Evolutionary conservation across 306 rosid genomes (phyloP), one percentile per base, ranked within the genome.

Genomic region (Malus sieversii): DNA sequence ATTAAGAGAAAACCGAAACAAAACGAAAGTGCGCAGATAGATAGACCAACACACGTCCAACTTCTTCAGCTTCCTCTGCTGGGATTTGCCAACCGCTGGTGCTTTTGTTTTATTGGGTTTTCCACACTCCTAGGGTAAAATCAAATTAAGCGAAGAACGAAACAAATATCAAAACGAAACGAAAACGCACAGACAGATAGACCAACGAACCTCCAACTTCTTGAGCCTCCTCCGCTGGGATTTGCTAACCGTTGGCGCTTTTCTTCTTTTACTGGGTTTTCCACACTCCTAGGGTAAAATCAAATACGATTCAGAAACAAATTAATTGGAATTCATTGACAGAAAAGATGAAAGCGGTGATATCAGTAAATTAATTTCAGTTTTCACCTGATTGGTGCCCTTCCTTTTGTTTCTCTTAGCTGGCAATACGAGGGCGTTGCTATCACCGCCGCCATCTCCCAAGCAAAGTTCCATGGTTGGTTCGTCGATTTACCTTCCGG

Each of bases 211-310:
- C 98, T 90, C 93, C 73, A 87, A 81, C 71, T 88, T 91, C 86
- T 82, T 87, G 73, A 89, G 62, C 87, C 85, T 91, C 85, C 22
- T 90, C 78, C 85, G 82, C 84, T 91, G 97, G 45, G 98, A 80
- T 65, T 87, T 90, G 85, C 88, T 88, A 87, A 90, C 65, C 79
- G 82, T 86, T 1, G 85, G 86, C 76, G 82, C 62, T 76, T 85
- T 48, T 48, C 53, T 83, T 62, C 80, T 85, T 64, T 82, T 63
- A 68, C 66, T 69, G 53, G 75, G 62, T 58, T 65, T 82, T 57
- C 82, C 80, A 42, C 32, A 44, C 69, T 79, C 89, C 97, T 88
- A 70, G 67, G 3, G 20, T 48, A 16, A 48, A 48, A 15, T 48
- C 53, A 48, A 15, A 11, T 27, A 22, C 69, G 12, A 66, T 40